Base-by-base conservation (phyloP, 2,329 filamentous ascomycete genomes). In the Botrytis sinoallii region DNA sequence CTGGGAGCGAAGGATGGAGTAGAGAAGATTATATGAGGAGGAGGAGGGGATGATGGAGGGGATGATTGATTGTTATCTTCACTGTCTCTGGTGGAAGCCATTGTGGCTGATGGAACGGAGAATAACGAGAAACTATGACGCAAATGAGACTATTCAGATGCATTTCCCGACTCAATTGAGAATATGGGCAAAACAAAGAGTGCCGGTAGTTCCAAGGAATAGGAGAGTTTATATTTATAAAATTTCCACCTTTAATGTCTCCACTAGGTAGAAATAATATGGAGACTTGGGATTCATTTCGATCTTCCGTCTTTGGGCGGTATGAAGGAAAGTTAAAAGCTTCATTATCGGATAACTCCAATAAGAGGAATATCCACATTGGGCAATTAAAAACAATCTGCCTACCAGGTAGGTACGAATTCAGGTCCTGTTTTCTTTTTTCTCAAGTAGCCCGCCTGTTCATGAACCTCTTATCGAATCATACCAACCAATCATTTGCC, bases 11-110 rank as follows among this genome's bases (percentile, higher is more conserved):
- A 75, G 25, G 77, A 72, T 25, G 75, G 72, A 18, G 71, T 57
- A 29, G 75, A 73, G 57, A 77, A 74, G 14, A 72, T 68, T 59
- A 77, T 70, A 48, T 73, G 76, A 66, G 77, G 77, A 63, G 77
- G 77, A 59, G 77, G 52, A 38, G 46, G 52, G 52, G 77, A 60
- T 14, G 71, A 29, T 55, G 35, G 29, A 57, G 22, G 35, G 18
- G 66, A 57, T 42, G n/a, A 44, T 57, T 44, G 66, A 63, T 71
- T 65, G 18, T 71, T 71, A 38, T 74, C 74, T 61, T 67, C 72
- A 68, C 66, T 72, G 55, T 70, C 66, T 61, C 74, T 76, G 20
- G 74, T 74, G 42, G 76, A 75, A 46, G 73, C 57, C 76, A 78
- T 78, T 77, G 74, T 55, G 61, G 35, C 46, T 52, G 52, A 55